Evolutionary conservation across 345 rosid genomes (phyloP), one percentile per base, ranked within the genome.

Genomic region (Linum usitatissimum): DNA sequence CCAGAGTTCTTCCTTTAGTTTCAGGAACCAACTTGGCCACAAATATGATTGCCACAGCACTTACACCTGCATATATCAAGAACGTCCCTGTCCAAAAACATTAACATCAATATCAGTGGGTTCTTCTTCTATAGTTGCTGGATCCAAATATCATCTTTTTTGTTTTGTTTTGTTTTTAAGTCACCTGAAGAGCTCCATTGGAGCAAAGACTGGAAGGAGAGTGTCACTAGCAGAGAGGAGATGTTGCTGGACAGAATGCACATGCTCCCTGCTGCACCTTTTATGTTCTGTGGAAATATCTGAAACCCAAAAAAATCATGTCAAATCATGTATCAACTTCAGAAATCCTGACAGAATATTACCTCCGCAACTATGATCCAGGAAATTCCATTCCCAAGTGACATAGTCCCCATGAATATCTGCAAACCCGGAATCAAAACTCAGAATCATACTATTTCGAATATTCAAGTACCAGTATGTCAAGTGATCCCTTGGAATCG

Each of bases 1-100:
- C 61, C 14, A 58, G 61, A 6, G 61, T 58, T 28, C 39, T 28
- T 30, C 61, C 61, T 58, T 30, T 58, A 12, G 61, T 58, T 31
- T 58, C 61, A 23, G 61, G 61, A 23, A 58, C 61, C 61, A 28
- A 58, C 42, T 21, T 10, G 18, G 61, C 38, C 15, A 58, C 40
- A 31, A 58, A 58, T n/a, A 28, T 6, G 14, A 58, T 14, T 18
- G 39, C 38, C 28, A 31, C 34, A 12, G 39, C 61, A 28, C 34
- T 23, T 6, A 58, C 31, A n/a, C 28, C 39, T 9, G 61, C 38
- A 30, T 58, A 58, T 30, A 31, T 58, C 3, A 30, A 9, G 18
- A 58, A 58, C 18, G 61, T 30, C 14, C 61, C 61, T 57, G 61
- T 6, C 18, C 57, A 17, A 2, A 2, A 53, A 17, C 15, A 19